Conservation (phyloP, 2,329 filamentous ascomycete genomes). For the Cadophora sp. region DNA sequence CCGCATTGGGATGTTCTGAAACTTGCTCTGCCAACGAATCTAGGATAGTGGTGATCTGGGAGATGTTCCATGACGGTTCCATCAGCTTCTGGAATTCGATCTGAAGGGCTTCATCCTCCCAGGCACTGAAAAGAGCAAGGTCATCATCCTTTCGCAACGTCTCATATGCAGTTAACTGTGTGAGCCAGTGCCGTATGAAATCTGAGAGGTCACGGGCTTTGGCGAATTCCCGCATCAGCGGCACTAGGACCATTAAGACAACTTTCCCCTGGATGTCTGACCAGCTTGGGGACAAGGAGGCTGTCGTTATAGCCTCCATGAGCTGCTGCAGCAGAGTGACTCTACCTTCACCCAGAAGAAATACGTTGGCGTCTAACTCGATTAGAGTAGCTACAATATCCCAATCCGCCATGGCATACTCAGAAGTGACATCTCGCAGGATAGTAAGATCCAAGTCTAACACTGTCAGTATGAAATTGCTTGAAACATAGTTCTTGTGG, state of each 20-base stretch:
- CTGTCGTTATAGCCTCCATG: constrained; percentile 44
- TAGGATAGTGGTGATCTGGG: constrained; percentile 48
- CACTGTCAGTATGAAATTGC: neutral
- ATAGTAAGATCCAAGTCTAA: constrained; percentile 43
- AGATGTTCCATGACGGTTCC: constrained; percentile 47
- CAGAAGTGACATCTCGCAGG: constrained; percentile 45
- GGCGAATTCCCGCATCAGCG: constrained; percentile 51
- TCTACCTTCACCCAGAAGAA: constrained; percentile 47
- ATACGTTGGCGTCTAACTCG: constrained; percentile 53
- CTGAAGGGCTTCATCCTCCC: constrained; percentile 44
- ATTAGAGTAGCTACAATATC: constrained; percentile 51
- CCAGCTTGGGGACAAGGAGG: constrained; percentile 35
- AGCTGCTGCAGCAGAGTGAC: constrained; percentile 40
- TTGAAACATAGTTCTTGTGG: neutral
- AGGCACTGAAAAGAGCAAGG: constrained; percentile 37
- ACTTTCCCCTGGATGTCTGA: constrained; percentile 39
- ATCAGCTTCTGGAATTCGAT: constrained; percentile 42
- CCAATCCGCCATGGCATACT: constrained; percentile 46
- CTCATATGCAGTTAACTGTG: constrained; percentile 41
- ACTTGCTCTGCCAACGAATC: constrained; percentile 45
- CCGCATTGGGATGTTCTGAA: constrained; percentile 37
- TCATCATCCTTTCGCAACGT: constrained; percentile 34
- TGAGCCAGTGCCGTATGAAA: constrained; percentile 50
- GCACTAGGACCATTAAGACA: constrained; percentile 47
- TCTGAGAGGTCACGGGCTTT: constrained; percentile 50